Base-by-base conservation (phyloP, 148 eudicot genomes). In the Fallopia convolvulus region DNA sequence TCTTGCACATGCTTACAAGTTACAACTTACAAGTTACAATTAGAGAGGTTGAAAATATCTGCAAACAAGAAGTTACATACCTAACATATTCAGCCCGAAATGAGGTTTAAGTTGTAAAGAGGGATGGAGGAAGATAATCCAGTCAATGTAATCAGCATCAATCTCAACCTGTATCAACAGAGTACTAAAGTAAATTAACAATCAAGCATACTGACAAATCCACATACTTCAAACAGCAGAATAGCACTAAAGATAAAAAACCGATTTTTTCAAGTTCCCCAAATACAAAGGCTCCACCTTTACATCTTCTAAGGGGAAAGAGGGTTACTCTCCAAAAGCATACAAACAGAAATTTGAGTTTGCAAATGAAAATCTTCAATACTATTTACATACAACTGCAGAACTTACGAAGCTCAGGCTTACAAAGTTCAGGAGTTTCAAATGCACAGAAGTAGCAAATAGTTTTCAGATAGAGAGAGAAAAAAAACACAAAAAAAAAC, bases 111-210 rank as follows among this genome's bases (percentile, higher is more conserved):
- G 20, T 2, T 36, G 72, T 33, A 39, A 21, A 68, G 39, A 39
- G 10, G 20, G 20, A 68, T 68, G 72, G 46, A 36, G 72, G 46
- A 36, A 68, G 72, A 14, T 36, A 39, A 68, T 68, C 46, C 72
- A 33, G 39, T 42, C 72, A 36, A 39, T 68, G 72, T 15, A 68
- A 68, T 6, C 72, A 68, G 72, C 72, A 68, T 68, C 44, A 68
- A 68, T 36, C 72, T 68, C 72, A 33, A 46, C 21, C 72, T 68
- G 72, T 33, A 68, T 33, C n/a, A 68, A 18, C 46, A 68, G 44
- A 17, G 2, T 30, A 39, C 10, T 68, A 23, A 68, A 68, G 21
- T 68, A 7, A 14, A 18, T 39, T 5, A 36, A 68, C 72, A 36
- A 68, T 68, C 20, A 36, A 68, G 44, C 10, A 68, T 68, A 68